Conservation (phyloP, 2,329 filamentous ascomycete genomes). For the Orbilia brochopaga region DNA sequence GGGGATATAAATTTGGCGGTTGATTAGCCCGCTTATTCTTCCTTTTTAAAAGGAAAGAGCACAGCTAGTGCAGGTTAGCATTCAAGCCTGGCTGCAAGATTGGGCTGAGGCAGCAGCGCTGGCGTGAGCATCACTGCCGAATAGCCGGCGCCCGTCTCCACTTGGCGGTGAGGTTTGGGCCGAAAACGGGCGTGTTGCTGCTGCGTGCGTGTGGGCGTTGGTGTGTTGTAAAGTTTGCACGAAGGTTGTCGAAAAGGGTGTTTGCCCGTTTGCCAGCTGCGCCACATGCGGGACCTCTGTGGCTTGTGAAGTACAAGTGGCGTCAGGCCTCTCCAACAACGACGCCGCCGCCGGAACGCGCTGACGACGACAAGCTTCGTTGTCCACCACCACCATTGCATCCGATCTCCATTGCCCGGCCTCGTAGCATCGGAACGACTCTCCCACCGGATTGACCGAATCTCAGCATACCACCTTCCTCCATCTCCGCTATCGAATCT, state of each 20-base stretch:
- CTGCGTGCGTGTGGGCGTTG: neutral
- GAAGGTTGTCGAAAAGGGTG: neutral
- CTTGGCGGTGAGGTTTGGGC: neutral
- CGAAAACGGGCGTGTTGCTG: conserved; percentile 6
- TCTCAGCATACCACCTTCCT: neutral
- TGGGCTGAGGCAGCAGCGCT: neutral
- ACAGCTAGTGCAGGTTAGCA: conserved; percentile 9
- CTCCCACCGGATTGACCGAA: neutral
- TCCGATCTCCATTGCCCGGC: conserved; percentile 1
- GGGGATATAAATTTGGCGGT: conserved; percentile 46
- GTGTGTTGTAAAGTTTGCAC: no score
- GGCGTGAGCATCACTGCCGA: conserved; percentile 2
- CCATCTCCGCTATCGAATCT: conserved; percentile 8
- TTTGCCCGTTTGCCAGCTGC: neutral
- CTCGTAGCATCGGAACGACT: conserved; percentile 5
- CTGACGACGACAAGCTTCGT: conserved; percentile 49
- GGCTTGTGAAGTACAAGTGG: conserved; percentile 2
- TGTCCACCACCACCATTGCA: conserved; percentile 17
- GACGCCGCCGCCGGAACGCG: conserved; percentile 22
- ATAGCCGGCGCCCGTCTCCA: neutral
- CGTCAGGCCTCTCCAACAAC: conserved; percentile 14
- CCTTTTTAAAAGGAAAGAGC: conserved; percentile 18
- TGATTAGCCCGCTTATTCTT: conserved; percentile 40
- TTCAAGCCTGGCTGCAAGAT: neutral
- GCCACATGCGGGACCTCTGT: conserved; percentile 13